phyloP scores from a whole-genome alignment of 208 protist genomes.

The Phytomonas sp. region DNA sequence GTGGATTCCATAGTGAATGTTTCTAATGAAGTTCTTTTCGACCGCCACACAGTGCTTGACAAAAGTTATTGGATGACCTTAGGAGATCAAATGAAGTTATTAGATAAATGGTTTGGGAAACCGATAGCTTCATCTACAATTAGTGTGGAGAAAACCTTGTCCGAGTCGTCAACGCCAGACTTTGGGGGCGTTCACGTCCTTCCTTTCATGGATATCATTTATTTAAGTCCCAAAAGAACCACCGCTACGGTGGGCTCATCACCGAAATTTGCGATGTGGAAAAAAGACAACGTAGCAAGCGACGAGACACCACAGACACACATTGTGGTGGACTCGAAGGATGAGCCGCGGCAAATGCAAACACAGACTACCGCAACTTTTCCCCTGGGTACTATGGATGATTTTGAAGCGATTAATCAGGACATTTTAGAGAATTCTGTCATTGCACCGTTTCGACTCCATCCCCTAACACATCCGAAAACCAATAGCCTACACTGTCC shows the following conservation, averaged over 20 bases:
- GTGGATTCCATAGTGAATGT: not conserved
- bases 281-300: not conserved
- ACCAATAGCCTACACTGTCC: not conserved
- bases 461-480: not conserved
- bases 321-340: not conserved
- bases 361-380: not conserved
- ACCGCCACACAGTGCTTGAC: not conserved
- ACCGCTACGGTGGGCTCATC: not conserved
- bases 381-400: not conserved
- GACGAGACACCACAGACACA: not conserved
- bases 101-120: slow-evolving; percentile 1
- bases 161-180: not conserved
- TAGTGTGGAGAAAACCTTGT: not conserved
- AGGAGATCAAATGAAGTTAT: not conserved
- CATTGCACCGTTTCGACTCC: not conserved
- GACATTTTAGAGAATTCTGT: not conserved
- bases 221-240: not conserved
- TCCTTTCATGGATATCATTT: not conserved
- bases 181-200: not conserved
- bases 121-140: not conserved
- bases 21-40: not conserved
- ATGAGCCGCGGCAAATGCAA: not conserved
- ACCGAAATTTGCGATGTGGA: not conserved
- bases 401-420: not conserved
- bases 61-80: not conserved